Percentiles rank a stretch among this genome's conserved stretches.
Evolutionary conservation across 129 eudicot genomes (phyloP).

Genomic region (Solidago caesia): DNA sequence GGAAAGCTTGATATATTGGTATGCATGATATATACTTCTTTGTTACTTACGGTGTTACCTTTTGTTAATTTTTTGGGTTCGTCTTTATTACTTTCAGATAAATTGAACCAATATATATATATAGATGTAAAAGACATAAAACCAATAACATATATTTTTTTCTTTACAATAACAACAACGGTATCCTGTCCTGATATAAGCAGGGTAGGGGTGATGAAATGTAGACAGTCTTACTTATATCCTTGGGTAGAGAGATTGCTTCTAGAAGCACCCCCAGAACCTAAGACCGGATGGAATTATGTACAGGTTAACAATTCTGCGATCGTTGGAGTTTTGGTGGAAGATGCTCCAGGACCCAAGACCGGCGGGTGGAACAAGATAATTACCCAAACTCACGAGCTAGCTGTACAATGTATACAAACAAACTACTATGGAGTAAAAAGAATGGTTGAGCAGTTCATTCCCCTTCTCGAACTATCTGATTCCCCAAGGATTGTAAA

Average conservation of each 20-base stretch:
- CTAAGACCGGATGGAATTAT: neutral
- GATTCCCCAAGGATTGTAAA: constrained; percentile 76
- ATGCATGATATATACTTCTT: constrained; percentile 20
- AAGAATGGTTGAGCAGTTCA: constrained; percentile 47
- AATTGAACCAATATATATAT: too few relatives aligned
- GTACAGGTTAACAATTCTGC: constrained; percentile 63
- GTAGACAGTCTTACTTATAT: too few relatives aligned
- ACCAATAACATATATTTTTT: neutral
- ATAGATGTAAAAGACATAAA: too few relatives aligned
- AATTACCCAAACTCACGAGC: constrained; percentile 15
- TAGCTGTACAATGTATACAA: constrained; percentile 50
- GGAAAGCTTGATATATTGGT: constrained; percentile 83
- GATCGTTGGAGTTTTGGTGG: too few relatives aligned
- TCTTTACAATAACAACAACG: too few relatives aligned
- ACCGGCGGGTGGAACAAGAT: too few relatives aligned
- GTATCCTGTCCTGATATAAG: too few relatives aligned
- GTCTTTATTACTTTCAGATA: too few relatives aligned
- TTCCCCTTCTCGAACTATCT: constrained; percentile 57
- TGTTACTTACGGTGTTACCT: neutral
- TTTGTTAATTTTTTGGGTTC: neutral
- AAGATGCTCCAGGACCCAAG: too few relatives aligned
- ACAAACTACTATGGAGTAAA: constrained; percentile 66
- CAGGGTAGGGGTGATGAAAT: too few relatives aligned
- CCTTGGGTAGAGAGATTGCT: too few relatives aligned
- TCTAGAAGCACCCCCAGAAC: neutral